Conservation (phyloP, 1,284 basidiomycete species). For the Porodaedalea pini region DNA sequence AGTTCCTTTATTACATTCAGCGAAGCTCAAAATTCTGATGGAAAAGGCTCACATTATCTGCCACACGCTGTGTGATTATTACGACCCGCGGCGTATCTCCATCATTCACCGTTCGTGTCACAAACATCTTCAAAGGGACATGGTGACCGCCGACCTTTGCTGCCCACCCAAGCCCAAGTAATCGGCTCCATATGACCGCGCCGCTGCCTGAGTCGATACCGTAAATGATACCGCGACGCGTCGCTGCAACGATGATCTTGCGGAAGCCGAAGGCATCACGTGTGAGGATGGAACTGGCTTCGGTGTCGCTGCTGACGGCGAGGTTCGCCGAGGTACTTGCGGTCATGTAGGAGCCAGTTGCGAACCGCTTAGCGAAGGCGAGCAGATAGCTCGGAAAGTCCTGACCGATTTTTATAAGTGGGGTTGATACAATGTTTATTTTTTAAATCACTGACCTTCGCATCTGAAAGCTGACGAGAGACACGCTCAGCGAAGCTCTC, state of each 20-base stretch:
- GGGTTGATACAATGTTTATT: neutral
- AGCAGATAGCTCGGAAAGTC: slow-evolving; percentile 69
- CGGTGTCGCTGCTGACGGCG: slow-evolving; percentile 27
- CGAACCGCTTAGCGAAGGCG: slow-evolving; percentile 70
- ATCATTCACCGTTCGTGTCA: slow-evolving; percentile 48
- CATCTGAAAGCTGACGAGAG: slow-evolving; percentile 58
- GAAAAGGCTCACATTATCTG: slow-evolving; percentile 50
- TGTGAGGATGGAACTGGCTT: slow-evolving; percentile 33
- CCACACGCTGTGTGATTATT: slow-evolving; percentile 56
- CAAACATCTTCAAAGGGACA: slow-evolving; percentile 56
- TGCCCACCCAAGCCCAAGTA: slow-evolving; percentile 66
- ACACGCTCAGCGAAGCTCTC: slow-evolving; percentile 60
- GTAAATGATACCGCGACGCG: slow-evolving; percentile 72
- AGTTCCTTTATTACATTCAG: slow-evolving; percentile 38
- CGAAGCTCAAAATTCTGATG: slow-evolving; percentile 8
- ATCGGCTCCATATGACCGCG: slow-evolving; percentile 69
- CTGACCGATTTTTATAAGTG: slow-evolving; percentile 34
- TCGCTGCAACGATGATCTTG: slow-evolving; percentile 77
- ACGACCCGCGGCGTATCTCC: slow-evolving; percentile 52
- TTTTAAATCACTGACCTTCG: slow-evolving; percentile 44
- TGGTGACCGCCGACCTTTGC: slow-evolving; percentile 50
- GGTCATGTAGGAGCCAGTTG: slow-evolving; percentile 64
- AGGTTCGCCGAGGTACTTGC: slow-evolving; percentile 38
- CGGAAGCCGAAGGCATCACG: slow-evolving; percentile 87
- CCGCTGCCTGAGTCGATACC: slow-evolving; percentile 81